Conservation (phyloP, 2,329 filamentous ascomycete species). For the Chaetothyriales sp. region DNA sequence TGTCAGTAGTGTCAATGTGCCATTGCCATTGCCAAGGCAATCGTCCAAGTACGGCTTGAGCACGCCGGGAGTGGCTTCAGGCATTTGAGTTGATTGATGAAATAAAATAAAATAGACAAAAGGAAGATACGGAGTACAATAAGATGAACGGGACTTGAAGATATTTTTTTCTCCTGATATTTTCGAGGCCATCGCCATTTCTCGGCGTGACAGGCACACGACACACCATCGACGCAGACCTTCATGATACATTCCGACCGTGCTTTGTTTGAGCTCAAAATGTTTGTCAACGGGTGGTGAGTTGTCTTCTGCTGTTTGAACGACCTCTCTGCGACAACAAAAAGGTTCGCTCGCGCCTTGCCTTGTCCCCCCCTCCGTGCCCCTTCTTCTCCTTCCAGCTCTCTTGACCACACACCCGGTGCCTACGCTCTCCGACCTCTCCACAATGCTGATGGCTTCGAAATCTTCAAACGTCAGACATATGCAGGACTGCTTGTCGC, state of each 20-base stretch:
- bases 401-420: background rate
- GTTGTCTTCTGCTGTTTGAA: background rate
- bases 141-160: background rate
- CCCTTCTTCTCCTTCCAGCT: background rate
- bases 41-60: constrained; percentile 24
- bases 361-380: too few relatives aligned
- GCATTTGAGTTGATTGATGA: too few relatives aligned
- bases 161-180: background rate
- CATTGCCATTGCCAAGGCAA: constrained; percentile 11
- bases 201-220: background rate
- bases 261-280: background rate
- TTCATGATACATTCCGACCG: background rate
- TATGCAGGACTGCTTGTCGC: background rate
- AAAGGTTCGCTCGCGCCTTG: background rate
- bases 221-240: background rate
- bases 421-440: background rate
- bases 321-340: background rate
- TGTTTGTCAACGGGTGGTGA: background rate
- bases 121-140: background rate
- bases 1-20: constrained; percentile 28
- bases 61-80: constrained; percentile 26
- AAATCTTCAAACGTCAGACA: background rate
- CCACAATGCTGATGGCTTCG: background rate
- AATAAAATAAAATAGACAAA: constrained; percentile 1
- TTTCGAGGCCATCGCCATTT: background rate